A percentile compares a stretch with the other conserved stretches of the same genome.
phyloP scores from a whole-genome alignment of 495 filamentous ascomycete species.

The Amniculicola lignicola region DNA sequence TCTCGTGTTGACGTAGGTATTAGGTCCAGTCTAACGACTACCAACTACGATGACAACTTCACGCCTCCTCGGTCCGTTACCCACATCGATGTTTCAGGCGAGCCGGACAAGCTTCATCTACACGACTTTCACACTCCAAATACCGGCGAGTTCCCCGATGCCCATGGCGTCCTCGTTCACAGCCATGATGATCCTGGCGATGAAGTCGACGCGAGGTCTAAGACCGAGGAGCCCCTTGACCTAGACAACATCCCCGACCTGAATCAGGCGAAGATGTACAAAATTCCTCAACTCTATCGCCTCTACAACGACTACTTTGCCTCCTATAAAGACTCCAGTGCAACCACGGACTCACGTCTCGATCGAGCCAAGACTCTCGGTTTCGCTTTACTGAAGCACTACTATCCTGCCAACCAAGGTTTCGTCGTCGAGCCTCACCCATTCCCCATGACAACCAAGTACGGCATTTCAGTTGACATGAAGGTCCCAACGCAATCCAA shows the following conservation, averaged over 20 bases:
- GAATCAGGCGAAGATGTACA: not conserved
- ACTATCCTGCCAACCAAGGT: not conserved
- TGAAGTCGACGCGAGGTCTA: too few relatives aligned
- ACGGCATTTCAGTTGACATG: not conserved
- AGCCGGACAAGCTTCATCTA: too few relatives aligned
- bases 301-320: not conserved
- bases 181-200: too few relatives aligned
- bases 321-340: not conserved
- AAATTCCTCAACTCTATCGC: not conserved
- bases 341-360: not conserved
- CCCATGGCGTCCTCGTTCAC: too few relatives aligned
- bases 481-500: not conserved
- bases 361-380: not conserved
- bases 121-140: too few relatives aligned
- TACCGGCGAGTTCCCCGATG: too few relatives aligned
- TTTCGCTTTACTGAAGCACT: conserved; percentile 1
- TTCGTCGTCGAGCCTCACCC: not conserved
- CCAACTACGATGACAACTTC: too few relatives aligned
- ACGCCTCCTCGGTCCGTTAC: too few relatives aligned
- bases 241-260: not conserved
- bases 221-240: too few relatives aligned
- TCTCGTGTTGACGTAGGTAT: too few relatives aligned
- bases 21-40: too few relatives aligned
- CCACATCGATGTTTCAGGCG: too few relatives aligned
- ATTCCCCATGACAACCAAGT: not conserved